phyloP scores from a whole-genome alignment of 345 rosid species.

The Corchorus olitorius region DNA sequence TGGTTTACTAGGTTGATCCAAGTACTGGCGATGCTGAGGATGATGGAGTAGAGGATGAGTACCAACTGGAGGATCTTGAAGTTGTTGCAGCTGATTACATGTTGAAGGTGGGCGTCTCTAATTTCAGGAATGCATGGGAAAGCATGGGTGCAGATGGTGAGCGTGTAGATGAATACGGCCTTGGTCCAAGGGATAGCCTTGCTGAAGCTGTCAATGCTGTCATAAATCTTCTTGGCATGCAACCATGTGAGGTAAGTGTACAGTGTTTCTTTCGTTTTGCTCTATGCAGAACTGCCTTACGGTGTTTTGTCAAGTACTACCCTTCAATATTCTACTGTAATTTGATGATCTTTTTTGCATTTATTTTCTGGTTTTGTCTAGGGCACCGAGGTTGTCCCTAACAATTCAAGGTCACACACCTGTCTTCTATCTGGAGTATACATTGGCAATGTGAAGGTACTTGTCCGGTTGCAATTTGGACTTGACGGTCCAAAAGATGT shows the following conservation, averaged over 20 bases:
- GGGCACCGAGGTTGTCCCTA: conserved; percentile 86
- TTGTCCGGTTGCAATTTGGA: conserved; percentile 84
- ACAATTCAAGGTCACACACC: conserved; percentile 93
- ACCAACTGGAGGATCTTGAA: conserved; percentile 96
- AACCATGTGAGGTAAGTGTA: conserved; percentile 89
- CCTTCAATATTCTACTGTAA: neutral
- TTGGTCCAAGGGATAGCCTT: conserved; percentile 90
- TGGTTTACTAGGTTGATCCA: conserved; percentile 72
- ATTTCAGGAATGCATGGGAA: conserved; percentile 99
- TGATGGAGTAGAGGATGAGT: conserved; percentile 97
- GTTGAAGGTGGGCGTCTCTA: conserved; percentile 80
- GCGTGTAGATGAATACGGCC: conserved; percentile 95
- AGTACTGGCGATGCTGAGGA: conserved; percentile 89
- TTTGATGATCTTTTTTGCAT: conserved; percentile 2
- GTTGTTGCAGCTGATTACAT: conserved; percentile 92
- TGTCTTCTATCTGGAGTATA: conserved; percentile 86
- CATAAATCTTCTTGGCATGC: conserved; percentile 96
- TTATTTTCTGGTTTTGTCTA: conserved; percentile 27
- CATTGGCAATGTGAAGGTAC: conserved; percentile 83
- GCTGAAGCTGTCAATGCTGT: conserved; percentile 85
- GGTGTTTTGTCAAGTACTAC: neutral
- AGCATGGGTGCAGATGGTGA: conserved; percentile 74
- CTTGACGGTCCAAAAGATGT: conserved; percentile 78
- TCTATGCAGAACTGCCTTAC: neutral
- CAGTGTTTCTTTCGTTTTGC: neutral